phyloP scores from a whole-genome alignment of 176 grass and related monocot genomes.

The Themeda triandra region DNA sequence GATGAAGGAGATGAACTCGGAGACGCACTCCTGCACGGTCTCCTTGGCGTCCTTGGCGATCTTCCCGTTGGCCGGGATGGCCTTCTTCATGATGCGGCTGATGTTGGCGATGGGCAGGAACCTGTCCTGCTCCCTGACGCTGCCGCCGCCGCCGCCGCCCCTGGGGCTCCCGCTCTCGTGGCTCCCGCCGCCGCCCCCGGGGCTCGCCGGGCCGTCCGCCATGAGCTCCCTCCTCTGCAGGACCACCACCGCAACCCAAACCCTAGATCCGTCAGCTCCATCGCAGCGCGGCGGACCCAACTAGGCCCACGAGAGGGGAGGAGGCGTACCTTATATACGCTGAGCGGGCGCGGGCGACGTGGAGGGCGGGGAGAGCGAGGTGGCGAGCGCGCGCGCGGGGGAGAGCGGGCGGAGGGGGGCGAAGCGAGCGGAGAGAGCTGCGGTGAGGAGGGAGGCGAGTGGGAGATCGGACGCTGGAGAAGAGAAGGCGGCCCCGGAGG shows the following conservation, averaged over 20 bases:
- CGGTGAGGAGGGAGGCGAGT: conserved; percentile 43
- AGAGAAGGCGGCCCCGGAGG: conserved; percentile 53
- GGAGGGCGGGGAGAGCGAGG: conserved; percentile 26
- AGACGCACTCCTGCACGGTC: conserved; percentile 83
- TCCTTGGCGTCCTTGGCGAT: conserved; percentile 85
- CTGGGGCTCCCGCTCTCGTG: conserved; percentile 41
- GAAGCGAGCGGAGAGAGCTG: conserved; percentile 16
- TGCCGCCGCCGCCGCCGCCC: conserved; percentile 24
- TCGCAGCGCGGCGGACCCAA: neutral
- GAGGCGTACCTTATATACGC: conserved; percentile 51
- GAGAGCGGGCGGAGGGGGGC: neutral
- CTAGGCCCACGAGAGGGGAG: neutral
- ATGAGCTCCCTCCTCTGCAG: conserved; percentile 32
- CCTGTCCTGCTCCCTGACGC: conserved; percentile 75
- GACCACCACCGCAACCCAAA: conserved; percentile 9
- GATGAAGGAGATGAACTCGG: conserved; percentile 88
- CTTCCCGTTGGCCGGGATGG: conserved; percentile 70
- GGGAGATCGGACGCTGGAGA: conserved; percentile 84
- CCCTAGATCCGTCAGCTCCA: conserved; percentile 57
- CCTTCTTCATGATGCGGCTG: conserved; percentile 93
- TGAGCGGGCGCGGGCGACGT: conserved; percentile 31
- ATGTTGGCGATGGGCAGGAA: conserved; percentile 82
- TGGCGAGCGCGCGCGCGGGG: neutral
- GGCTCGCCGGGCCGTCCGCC: conserved; percentile 55
- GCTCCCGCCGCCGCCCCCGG: conserved; percentile 41